phyloP scores from a whole-genome alignment of 306 rosid genomes.

The Herpetospermum pedunculosum region DNA sequence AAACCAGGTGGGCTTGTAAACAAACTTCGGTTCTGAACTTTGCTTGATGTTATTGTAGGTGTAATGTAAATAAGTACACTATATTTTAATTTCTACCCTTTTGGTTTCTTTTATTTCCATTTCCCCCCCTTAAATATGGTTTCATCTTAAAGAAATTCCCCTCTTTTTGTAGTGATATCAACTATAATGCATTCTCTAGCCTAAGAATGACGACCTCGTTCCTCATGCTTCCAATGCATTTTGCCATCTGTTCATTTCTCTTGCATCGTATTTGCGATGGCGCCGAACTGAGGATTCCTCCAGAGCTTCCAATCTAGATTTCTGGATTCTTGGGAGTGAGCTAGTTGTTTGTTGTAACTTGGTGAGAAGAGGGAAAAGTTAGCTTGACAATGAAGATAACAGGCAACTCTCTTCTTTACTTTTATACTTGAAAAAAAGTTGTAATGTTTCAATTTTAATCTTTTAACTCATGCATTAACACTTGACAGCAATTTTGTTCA shows the following conservation, averaged over 20 bases:
- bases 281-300: no score
- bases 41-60: constrained; percentile 18
- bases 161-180: constrained; percentile 60
- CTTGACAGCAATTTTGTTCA: neutral
- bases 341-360: neutral
- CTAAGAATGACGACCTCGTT: no score
- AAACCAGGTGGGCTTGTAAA: constrained; percentile 80
- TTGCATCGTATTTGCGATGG: no score
- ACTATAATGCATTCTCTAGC: neutral
- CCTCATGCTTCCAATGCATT: no score
- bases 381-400: neutral
- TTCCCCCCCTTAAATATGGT: neutral
- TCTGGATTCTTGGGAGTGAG: no score
- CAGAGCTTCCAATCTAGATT: no score
- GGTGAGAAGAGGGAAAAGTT: neutral
- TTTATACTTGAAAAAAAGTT: neutral
- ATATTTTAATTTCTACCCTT: constrained; percentile 2
- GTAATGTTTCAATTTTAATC: neutral
- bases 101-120: neutral
- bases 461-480: neutral
- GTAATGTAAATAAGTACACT: neutral
- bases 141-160: constrained; percentile 4
- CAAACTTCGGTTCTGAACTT: constrained; percentile 67
- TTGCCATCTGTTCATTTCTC: no score
- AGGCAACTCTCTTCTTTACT: neutral